phyloP scores from a whole-genome alignment of 164 flowering plant species.

The Litsea cubeba region DNA sequence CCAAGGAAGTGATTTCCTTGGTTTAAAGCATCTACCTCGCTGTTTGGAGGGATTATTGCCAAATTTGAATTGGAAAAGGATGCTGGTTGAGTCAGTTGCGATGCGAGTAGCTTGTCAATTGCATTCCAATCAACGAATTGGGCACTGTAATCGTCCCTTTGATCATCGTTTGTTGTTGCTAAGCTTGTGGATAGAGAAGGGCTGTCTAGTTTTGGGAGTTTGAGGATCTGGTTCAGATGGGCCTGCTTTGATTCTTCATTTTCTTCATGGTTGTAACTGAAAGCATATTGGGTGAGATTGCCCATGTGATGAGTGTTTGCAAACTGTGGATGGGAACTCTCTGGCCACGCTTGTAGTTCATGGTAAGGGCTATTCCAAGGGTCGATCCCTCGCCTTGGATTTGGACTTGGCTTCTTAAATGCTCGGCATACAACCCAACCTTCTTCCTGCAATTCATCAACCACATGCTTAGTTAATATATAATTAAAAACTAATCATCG shows the following conservation, averaged over 20 bases:
- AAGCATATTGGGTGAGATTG: constrained; percentile 16
- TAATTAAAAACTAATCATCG: background rate
- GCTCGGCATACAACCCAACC: constrained; percentile 98
- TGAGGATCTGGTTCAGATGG: constrained; percentile 28
- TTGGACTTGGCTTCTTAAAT: constrained; percentile 72
- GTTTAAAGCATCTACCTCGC: constrained; percentile 8
- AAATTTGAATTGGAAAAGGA: constrained; percentile 8
- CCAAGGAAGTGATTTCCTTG: constrained; percentile 17
- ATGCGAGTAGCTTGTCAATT: constrained; percentile 39
- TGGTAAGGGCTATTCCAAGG: constrained; percentile 42
- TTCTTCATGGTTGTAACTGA: constrained; percentile 15
- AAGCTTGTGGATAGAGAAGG: constrained; percentile 45
- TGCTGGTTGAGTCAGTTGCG: constrained; percentile 24
- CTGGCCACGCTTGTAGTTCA: constrained; percentile 18
- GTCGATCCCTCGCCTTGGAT: constrained; percentile 47
- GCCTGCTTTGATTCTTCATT: constrained; percentile 15
- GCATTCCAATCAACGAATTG: constrained; percentile 44
- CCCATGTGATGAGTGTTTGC: constrained; percentile 17
- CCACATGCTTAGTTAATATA: background rate
- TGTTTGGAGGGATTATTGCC: constrained; percentile 13
- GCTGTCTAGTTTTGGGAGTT: constrained; percentile 53
- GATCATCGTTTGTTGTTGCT: constrained; percentile 5
- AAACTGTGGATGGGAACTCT: constrained; percentile 13
- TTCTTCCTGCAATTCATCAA: constrained; percentile 57
- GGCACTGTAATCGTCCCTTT: constrained; percentile 14